phyloP scores from a whole-genome alignment of 1,284 basidiomycete species.

The Vanrija sp. region DNA sequence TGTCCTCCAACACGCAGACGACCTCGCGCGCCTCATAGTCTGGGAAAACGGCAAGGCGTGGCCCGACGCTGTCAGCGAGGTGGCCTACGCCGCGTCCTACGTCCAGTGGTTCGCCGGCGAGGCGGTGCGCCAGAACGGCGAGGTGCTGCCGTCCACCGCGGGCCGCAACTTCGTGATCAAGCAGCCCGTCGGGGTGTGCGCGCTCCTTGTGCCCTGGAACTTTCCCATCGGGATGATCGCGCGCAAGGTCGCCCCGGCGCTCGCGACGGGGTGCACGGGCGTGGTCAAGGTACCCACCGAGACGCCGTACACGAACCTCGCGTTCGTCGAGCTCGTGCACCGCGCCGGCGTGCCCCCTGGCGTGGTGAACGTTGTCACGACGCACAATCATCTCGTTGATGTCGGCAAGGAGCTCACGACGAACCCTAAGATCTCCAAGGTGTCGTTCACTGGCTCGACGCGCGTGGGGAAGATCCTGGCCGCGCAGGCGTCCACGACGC shows the following conservation, averaged over 20 bases:
- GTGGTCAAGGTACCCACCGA: constrained; percentile 96
- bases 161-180: constrained; percentile 84
- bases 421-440: constrained; percentile 56
- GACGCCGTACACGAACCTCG: constrained; percentile 90
- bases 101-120: constrained; percentile 84
- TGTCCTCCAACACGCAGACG: constrained; percentile 33
- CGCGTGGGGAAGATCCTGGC: constrained; percentile 87
- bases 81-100: constrained; percentile 75
- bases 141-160: constrained; percentile 72
- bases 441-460: constrained; percentile 90
- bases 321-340: constrained; percentile 63
- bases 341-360: constrained; percentile 91
- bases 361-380: constrained; percentile 88
- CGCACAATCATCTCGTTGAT: constrained; percentile 38
- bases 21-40: constrained; percentile 44
- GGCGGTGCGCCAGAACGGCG: constrained; percentile 66
- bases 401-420: constrained; percentile 47
- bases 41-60: constrained; percentile 87
- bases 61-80: constrained; percentile 75
- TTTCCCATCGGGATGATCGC: constrained; percentile 75
- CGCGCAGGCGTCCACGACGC: constrained; percentile 71
- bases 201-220: constrained; percentile 58
- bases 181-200: constrained; percentile 73
- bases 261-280: constrained; percentile 91
- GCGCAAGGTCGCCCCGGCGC: constrained; percentile 57